A percentile compares a stretch with the other conserved stretches of the same genome.
Evolutionary conservation across 345 rosid species (phyloP).

Genomic region (Luvunga scandens): DNA sequence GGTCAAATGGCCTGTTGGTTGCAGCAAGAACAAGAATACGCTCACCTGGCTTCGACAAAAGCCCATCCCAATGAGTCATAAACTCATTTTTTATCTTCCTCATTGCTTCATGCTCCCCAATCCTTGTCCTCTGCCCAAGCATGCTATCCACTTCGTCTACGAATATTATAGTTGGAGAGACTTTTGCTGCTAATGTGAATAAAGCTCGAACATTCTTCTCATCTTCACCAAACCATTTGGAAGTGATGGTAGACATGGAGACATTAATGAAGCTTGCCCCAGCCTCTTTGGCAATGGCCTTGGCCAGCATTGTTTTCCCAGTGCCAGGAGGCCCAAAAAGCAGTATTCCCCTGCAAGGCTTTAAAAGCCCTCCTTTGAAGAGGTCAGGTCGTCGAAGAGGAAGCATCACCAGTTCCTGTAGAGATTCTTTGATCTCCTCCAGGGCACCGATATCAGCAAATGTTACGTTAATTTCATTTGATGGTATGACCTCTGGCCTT

Average conservation of each 20-base stretch:
- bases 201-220: conserved; percentile 95
- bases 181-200: conserved; percentile 87
- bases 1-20: conserved; percentile 93
- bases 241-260: conserved; percentile 92
- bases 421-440: conserved; percentile 84
- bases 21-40: conserved; percentile 95
- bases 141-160: conserved; percentile 98
- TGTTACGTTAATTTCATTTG: conserved; percentile 70
- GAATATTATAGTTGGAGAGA: conserved; percentile 86
- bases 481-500: conserved; percentile 89
- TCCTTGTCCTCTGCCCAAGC: conserved; percentile 91
- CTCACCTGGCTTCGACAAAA: conserved; percentile 68
- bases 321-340: conserved; percentile 99
- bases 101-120: conserved; percentile 96
- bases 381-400: conserved; percentile 93
- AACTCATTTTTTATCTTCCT: conserved; percentile 80
- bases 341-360: conserved; percentile 92
- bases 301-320: conserved; percentile 96
- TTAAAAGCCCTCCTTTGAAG: conserved; percentile 77
- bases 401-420: conserved; percentile 96
- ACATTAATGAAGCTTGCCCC: conserved; percentile 97
- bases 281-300: conserved; percentile 92
- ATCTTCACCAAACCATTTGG: conserved; percentile 99
- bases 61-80: conserved; percentile 96
- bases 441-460: conserved; percentile 87